Percentiles rank a stretch among this genome's conserved stretches.
Conservation (phyloP, 2,329 filamentous ascomycete species). For the Rugonectria rugulosa region DNA sequence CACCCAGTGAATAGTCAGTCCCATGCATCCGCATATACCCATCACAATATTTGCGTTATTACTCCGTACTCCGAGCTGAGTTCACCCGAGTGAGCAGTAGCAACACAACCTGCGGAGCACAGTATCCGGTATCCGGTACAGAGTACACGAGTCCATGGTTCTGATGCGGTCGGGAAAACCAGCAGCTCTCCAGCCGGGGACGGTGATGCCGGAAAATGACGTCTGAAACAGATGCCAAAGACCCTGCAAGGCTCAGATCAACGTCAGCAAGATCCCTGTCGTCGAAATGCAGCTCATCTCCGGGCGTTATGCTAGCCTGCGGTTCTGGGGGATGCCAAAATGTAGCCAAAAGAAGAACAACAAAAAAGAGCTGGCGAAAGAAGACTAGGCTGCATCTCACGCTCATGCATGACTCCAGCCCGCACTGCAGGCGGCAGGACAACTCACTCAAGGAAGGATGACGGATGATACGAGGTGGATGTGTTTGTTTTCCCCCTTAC, state of each 20-base stretch:
- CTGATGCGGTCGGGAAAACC: neutral
- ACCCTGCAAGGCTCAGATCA: constrained; percentile 39
- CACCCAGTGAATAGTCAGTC: no score
- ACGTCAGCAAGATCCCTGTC: constrained; percentile 40
- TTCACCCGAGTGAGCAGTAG: no score
- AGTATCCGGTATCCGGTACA: no score
- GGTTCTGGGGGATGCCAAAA: constrained; percentile 5
- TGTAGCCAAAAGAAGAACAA: neutral
- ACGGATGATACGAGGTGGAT: no score
- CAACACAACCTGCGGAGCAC: no score
- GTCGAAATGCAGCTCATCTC: constrained; percentile 37
- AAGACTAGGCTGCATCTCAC: constrained; percentile 5
- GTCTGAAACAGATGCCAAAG: constrained; percentile 35
- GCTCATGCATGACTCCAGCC: neutral
- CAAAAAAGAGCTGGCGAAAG: constrained; percentile 4
- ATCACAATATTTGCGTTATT: no score
- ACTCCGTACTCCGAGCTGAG: no score
- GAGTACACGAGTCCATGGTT: neutral
- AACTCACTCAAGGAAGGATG: neutral
- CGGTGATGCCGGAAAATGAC: constrained; percentile 38
- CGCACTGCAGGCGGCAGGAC: no score
- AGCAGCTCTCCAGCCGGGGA: constrained; percentile 14
- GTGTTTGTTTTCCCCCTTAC: no score
- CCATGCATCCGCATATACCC: no score
- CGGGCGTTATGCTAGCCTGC: constrained; percentile 33